These are phyloP conservation scores for Sinapis alba DNA, from an alignment of 441 rosid genomes.

Conservation along the genomic window DNA sequence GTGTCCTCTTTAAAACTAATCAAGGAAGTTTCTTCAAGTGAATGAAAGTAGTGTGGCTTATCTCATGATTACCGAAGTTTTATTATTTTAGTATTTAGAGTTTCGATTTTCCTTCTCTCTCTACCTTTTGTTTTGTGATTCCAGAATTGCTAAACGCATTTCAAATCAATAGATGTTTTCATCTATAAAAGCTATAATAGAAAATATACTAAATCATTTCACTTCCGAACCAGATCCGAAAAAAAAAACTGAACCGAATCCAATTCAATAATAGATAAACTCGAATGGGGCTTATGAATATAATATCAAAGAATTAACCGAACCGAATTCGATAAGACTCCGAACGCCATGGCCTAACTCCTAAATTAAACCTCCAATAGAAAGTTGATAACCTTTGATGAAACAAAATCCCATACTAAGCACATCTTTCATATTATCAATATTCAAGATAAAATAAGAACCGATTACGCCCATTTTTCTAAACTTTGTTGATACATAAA, in stretches of 20 bases:
- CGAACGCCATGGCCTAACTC: too few relatives aligned
- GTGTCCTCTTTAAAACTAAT: constrained; percentile 31
- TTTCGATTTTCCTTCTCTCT: not conserved
- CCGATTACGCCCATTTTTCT: not conserved
- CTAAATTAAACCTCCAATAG: too few relatives aligned
- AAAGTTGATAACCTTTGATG: not conserved
- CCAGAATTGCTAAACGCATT: too few relatives aligned
- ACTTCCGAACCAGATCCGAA: too few relatives aligned
- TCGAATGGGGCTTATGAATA: too few relatives aligned
- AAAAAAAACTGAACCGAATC: too few relatives aligned
- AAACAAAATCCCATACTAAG: not conserved
- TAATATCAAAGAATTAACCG: too few relatives aligned
- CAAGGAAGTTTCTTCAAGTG: constrained; percentile 10
- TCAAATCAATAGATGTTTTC: too few relatives aligned
- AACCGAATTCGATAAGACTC: too few relatives aligned
- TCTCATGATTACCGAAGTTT: constrained; percentile 27
- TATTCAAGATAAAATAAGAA: not conserved
- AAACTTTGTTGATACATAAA: not conserved
- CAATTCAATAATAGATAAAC: too few relatives aligned
- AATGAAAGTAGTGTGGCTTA: constrained; percentile 26
- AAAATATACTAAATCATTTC: too few relatives aligned
- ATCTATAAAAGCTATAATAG: too few relatives aligned
- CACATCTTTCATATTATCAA: not conserved
- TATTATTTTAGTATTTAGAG: constrained; percentile 6
- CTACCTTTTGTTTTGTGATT: constrained; percentile 1